These are phyloP conservation scores for Talaromyces pinophilus DNA, from an alignment of 2,329 filamentous ascomycete species.

Conservation along the genomic window DNA sequence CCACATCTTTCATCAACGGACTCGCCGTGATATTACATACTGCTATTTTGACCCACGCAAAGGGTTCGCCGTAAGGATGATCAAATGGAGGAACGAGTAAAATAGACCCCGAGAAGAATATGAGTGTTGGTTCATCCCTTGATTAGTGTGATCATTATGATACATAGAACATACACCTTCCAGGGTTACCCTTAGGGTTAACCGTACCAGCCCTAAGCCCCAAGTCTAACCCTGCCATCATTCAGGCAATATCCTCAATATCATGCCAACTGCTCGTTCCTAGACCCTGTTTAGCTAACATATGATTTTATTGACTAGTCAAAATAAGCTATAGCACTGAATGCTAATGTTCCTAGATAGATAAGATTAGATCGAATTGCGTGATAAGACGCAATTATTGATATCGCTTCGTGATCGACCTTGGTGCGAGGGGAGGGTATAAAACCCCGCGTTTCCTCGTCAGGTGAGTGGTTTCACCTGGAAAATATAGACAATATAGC, in stretches of 20 bases:
- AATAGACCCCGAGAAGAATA: not conserved
- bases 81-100: not conserved
- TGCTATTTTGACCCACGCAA: not conserved
- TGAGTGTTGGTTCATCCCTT: not conserved
- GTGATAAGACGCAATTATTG: slow-evolving; percentile 13
- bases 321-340: not conserved
- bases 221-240: not conserved
- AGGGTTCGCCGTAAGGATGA: not conserved
- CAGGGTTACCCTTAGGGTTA: not conserved
- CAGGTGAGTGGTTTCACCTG: too few species aligned
- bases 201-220: not conserved
- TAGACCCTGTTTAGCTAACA: too few species aligned
- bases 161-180: not conserved
- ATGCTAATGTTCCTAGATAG: not conserved
- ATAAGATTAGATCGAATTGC: slow-evolving; percentile 12
- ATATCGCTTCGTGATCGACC: not conserved
- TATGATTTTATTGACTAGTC: too few species aligned
- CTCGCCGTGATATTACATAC: not conserved
- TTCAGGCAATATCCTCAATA: not conserved
- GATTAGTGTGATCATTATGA: not conserved
- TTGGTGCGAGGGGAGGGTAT: not conserved
- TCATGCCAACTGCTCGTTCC: not conserved
- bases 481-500: not conserved
- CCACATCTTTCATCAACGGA: not conserved
- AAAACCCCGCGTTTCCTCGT: not conserved